A percentile compares a stretch with the other conserved stretches of the same genome.
These are phyloP conservation scores for Diaporthe sp. DNA, from an alignment of 2,329 filamentous ascomycete species.

Conservation along the genomic window DNA sequence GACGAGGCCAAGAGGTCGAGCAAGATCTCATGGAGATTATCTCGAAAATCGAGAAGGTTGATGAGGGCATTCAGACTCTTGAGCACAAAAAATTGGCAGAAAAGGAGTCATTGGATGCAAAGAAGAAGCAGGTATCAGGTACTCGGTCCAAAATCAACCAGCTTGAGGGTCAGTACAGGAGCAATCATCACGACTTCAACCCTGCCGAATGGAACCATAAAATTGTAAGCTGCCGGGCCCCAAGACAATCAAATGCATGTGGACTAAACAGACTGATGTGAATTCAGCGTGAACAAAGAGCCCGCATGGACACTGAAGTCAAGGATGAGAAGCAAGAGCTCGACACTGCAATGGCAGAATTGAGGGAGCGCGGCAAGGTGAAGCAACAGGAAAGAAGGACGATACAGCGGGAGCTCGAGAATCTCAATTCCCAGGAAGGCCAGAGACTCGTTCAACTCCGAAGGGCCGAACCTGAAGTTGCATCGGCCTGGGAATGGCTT, in stretches of 20 bases:
- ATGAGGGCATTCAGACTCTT: conserved; percentile 57
- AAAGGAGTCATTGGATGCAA: conserved; percentile 60
- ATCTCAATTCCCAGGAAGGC: conserved; percentile 80
- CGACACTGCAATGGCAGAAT: conserved; percentile 48
- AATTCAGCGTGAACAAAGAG: conserved; percentile 35
- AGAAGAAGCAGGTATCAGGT: conserved; percentile 64
- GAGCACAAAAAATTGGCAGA: conserved; percentile 68
- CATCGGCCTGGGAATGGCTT: conserved; percentile 85
- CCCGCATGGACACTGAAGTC: conserved; percentile 37
- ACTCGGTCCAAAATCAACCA: conserved; percentile 71
- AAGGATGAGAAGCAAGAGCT: conserved; percentile 43
- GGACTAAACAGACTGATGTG: conserved; percentile 8
- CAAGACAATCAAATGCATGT: neutral
- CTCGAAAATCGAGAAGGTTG: conserved; percentile 55
- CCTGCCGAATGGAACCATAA: conserved; percentile 77
- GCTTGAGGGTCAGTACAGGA: conserved; percentile 74
- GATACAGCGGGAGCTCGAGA: conserved; percentile 64
- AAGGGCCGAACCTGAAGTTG: conserved; percentile 72
- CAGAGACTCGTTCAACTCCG: conserved; percentile 78
- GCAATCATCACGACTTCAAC: conserved; percentile 77
- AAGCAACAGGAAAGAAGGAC: conserved; percentile 55
- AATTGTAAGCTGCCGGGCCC: conserved; percentile 59
- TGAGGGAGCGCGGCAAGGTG: conserved; percentile 57
- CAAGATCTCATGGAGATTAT: conserved; percentile 60
- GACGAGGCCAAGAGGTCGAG: conserved; percentile 68